A percentile compares a stretch with the other conserved stretches of the same genome.
phyloP scores from a whole-genome alignment of 306 rosid genomes.

The Sicyos edulis region DNA sequence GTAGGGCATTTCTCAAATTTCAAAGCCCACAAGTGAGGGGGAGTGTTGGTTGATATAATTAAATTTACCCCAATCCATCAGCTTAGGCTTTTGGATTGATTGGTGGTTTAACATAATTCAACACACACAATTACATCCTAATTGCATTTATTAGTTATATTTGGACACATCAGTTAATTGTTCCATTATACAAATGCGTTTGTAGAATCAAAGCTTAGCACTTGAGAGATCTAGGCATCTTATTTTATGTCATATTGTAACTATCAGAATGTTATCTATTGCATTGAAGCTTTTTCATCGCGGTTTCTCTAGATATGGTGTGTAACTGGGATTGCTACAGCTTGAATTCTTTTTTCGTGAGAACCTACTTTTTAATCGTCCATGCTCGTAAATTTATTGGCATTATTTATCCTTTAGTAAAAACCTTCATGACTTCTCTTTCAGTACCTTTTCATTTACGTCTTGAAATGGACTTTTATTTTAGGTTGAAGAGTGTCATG shows the following conservation, averaged over 20 bases:
- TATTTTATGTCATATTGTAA: background rate
- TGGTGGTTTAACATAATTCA: too few species aligned
- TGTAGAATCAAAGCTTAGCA: background rate
- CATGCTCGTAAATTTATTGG: conserved; percentile 5
- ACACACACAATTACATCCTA: background rate
- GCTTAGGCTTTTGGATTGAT: too few species aligned
- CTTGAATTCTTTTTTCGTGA: background rate
- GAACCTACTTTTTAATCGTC: background rate
- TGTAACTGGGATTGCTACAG: background rate
- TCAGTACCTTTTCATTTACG: background rate
- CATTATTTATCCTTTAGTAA: conserved; percentile 1
- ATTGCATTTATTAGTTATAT: too few species aligned
- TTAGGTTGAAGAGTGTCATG: conserved; percentile 81
- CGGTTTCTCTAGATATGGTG: background rate
- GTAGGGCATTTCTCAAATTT: too few species aligned
- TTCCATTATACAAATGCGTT: background rate
- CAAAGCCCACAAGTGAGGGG: too few species aligned
- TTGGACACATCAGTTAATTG: background rate
- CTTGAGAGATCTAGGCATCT: background rate
- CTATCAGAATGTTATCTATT: background rate
- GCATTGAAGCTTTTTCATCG: background rate
- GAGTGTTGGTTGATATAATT: too few species aligned
- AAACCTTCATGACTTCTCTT: background rate
- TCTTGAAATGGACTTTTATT: conserved; percentile 15
- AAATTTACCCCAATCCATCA: too few species aligned